Base-by-base conservation (phyloP, 2,329 filamentous ascomycete genomes). In the Dactylonectria macrodidyma region DNA sequence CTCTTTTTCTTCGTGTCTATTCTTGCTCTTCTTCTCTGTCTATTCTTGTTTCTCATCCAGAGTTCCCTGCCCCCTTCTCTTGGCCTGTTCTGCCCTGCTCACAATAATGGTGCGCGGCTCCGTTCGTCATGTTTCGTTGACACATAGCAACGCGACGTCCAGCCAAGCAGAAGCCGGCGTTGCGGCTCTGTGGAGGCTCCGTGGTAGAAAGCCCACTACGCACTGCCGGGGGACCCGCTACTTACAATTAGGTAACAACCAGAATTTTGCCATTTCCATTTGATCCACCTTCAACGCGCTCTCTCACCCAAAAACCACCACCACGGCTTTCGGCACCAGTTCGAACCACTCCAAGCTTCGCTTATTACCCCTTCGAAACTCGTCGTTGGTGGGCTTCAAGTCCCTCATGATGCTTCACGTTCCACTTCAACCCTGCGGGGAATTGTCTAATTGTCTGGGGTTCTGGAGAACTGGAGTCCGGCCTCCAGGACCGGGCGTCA, bases 161-260 rank as follows among this genome's bases (percentile, higher is more conserved):
- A 62, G 59, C 64, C 64, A 66, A 66, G 64, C 46, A 66, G 64
- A 66, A 47, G 54, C 24, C 59, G 59, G 59, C 46, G 54, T 66
- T 54, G 51, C 30, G 51, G 51, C 51, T 54, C 51, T 36, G 51
- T 54, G 51, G 59, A 59, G 59, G 59, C 59, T 62, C 64, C 57
- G 54, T 59, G 26, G 64, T 58, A 19, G 4, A 30, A 1, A 19
- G 19, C 19, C 26, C 26, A 30, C 26, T 7, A 2, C 26, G 54
- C 59, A 66, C 54, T 66, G 64, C 58, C 63, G 58, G 63, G 30
- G 26, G 26, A 30, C 52, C 59, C 54, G 59, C 19, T 19, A 19
- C 19, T 19, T 19, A 19, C 59, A 66, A 66, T 66, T 66, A 66
- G 64, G 64, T 66, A 66, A 66, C 26, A 30, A 5, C 22, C 22